Conservation (phyloP, 108 stramenopile species). For the Ochromonas danica region DNA sequence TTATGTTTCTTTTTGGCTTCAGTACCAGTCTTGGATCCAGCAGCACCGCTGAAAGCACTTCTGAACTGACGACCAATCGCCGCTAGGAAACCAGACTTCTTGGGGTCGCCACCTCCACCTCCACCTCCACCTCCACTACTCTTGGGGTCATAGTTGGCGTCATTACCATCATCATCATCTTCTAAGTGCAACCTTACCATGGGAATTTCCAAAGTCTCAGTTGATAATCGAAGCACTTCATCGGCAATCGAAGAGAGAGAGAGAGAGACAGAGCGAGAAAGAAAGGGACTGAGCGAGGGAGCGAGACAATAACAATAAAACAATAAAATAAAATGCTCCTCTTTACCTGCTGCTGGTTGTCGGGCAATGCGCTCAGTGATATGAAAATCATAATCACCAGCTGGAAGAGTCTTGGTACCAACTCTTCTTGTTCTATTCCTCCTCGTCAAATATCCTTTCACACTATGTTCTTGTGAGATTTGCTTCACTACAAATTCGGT, state of each 20-base stretch:
- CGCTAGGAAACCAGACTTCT: too few relatives aligned
- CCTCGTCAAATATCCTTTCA: slow-evolving; percentile 15
- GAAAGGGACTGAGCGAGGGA: neutral
- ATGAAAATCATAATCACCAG: slow-evolving; percentile 6
- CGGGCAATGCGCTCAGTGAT: slow-evolving; percentile 5
- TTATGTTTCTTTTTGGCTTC: too few relatives aligned
- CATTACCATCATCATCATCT: neutral
- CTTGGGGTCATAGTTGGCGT: too few relatives aligned
- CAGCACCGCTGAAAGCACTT: too few relatives aligned
- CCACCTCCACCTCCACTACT: too few relatives aligned
- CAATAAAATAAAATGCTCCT: slow-evolving; percentile 17
- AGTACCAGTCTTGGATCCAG: slow-evolving; percentile 1
- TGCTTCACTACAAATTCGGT: slow-evolving; percentile 9
- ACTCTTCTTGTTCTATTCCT: slow-evolving; percentile 16
- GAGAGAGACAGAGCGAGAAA: neutral
- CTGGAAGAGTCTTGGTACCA: slow-evolving; percentile 9
- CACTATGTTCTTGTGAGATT: slow-evolving; percentile 10
- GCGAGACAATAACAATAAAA: slow-evolving; percentile 10
- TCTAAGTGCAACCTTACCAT: slow-evolving; percentile 15
- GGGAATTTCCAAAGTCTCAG: neutral
- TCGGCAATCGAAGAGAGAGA: slow-evolving; percentile 5
- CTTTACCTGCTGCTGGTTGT: slow-evolving; percentile 8
- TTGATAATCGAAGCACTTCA: neutral
- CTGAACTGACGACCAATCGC: too few relatives aligned
- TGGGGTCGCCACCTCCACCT: too few relatives aligned